phyloP scores from a whole-genome alignment of 768 basidiomycete species.

The Pleurotus cornucopiae region DNA sequence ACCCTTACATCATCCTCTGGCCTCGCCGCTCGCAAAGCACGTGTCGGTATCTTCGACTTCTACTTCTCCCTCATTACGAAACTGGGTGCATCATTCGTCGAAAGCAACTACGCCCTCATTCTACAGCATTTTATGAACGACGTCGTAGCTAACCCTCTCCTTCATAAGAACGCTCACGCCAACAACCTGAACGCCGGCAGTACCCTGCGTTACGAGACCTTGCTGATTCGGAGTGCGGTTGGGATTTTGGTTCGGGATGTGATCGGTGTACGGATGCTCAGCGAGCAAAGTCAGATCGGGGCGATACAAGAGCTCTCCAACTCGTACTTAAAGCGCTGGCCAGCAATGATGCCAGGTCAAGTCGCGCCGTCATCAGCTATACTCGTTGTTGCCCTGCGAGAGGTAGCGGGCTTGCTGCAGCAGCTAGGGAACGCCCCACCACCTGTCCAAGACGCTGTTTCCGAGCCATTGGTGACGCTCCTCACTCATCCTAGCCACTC shows the following conservation, averaged over 20 bases:
- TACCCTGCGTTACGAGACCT: slow-evolving; percentile 63
- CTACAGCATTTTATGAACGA: slow-evolving; percentile 77
- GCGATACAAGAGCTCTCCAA: slow-evolving; percentile 86
- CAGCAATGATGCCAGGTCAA: slow-evolving; percentile 87
- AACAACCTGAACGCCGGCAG: slow-evolving; percentile 30
- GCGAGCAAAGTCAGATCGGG: slow-evolving; percentile 89
- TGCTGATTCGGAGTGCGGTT: slow-evolving; percentile 70
- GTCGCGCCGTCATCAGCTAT: slow-evolving; percentile 61
- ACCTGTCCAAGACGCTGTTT: slow-evolving; percentile 84
- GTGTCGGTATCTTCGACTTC: slow-evolving; percentile 86
- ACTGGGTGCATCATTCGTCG: slow-evolving; percentile 76
- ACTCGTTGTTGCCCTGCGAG: slow-evolving; percentile 71
- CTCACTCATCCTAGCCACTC: slow-evolving; percentile 84
- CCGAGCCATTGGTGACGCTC: slow-evolving; percentile 81
- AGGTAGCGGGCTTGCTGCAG: slow-evolving; percentile 81
- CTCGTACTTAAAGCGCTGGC: slow-evolving; percentile 86
- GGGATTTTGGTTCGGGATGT: slow-evolving; percentile 80
- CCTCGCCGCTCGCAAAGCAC: slow-evolving; percentile 45
- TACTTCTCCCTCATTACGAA: slow-evolving; percentile 74
- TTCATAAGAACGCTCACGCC: neutral
- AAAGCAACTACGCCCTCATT: slow-evolving; percentile 77
- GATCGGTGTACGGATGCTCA: slow-evolving; percentile 83
- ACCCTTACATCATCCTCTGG: slow-evolving; percentile 36
- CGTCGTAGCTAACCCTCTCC: slow-evolving; percentile 51
- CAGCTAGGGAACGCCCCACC: slow-evolving; percentile 92